Base-by-base conservation (phyloP, 306 rosid species). In the Argentina anserina region DNA sequence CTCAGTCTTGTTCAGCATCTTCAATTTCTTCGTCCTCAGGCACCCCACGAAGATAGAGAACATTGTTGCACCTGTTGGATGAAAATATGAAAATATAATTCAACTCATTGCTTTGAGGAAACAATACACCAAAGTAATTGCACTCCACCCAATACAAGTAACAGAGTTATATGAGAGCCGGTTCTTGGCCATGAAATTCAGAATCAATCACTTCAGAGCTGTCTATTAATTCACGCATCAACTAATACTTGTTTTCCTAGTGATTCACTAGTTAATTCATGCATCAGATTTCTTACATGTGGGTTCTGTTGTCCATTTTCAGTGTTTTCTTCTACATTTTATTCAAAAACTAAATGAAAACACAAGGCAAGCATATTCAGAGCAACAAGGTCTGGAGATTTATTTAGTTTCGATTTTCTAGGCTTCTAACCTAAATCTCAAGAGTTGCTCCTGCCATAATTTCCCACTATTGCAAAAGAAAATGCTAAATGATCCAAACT, bases 21-120 rank as follows among this genome's bases (percentile, higher is more conserved):
- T 93, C 97, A 26, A 93, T 89, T 78, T 93, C 98, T 81, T 93
- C 97, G 76, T 90, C 98, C 83, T 90, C 98, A 6, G 97, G 96
- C 18, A 89, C 97, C 52, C 98, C 98, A 1, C 96, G 98, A 76
- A 93, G 96, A 75, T 93, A 93, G 40, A 93, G 93, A 78, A 93
- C 98, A 71, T 93, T 93, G 89, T 93, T 93, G 72, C 98, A 93
- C 79, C 98, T 93, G 87, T 60, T 67, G 61, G 62, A 12, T 29
- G 76, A 78, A 67, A 70, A 70, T 52, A 68, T 21, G 45, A 75
- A 62, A 62, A 62, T 17, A 18, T 62, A n/a, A 14, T 34, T 62
- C 28, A 62, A 20, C 45, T 62, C 7, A 34, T 17, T 8, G 67
- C 34, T 25, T 34, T 33, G n/a, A 28, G 67, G 28, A 56, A 56